phyloP scores from a whole-genome alignment of 2,329 filamentous ascomycete species.

The Sporothrix dimorphospora region DNA sequence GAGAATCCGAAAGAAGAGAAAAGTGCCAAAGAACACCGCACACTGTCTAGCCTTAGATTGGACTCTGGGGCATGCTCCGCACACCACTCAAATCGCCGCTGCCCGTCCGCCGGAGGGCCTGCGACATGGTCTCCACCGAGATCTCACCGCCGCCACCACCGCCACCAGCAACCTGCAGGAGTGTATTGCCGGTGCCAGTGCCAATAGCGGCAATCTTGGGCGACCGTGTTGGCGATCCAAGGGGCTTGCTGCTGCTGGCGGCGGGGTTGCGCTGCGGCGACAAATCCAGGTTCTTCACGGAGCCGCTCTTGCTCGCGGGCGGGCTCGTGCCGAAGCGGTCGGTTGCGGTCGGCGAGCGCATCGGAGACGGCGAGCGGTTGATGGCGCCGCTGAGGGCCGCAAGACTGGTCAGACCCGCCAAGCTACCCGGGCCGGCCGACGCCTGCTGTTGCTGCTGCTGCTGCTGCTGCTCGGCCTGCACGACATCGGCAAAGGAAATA shows the following conservation, averaged over 20 bases:
- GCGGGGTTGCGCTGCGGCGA: constrained; percentile 58
- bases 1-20: background rate
- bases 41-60: constrained; percentile 42
- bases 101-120: constrained; percentile 81
- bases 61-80: constrained; percentile 62
- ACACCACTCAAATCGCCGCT: constrained; percentile 73
- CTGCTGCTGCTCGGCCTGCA: constrained; percentile 72
- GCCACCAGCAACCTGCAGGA: background rate
- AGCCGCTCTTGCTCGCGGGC: constrained; percentile 74
- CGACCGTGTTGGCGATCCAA: constrained; percentile 60
- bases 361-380: constrained; percentile 77
- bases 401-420: constrained; percentile 67
- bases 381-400: constrained; percentile 46
- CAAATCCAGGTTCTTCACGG: constrained; percentile 73
- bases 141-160: constrained; percentile 64
- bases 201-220: constrained; percentile 36
- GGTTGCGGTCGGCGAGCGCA: constrained; percentile 73
- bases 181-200: constrained; percentile 13
- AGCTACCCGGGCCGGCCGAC: constrained; percentile 48
- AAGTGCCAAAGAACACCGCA: constrained; percentile 1
- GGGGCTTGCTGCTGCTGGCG: constrained; percentile 41
- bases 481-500: constrained; percentile 95
- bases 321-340: constrained; percentile 63
- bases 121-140: constrained; percentile 91
- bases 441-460: constrained; percentile 34